A percentile compares a stretch with the other conserved stretches of the same genome.
These are phyloP conservation scores for Primulina huaijiensis DNA, from an alignment of 257 asterid genomes.

Conservation along the genomic window DNA sequence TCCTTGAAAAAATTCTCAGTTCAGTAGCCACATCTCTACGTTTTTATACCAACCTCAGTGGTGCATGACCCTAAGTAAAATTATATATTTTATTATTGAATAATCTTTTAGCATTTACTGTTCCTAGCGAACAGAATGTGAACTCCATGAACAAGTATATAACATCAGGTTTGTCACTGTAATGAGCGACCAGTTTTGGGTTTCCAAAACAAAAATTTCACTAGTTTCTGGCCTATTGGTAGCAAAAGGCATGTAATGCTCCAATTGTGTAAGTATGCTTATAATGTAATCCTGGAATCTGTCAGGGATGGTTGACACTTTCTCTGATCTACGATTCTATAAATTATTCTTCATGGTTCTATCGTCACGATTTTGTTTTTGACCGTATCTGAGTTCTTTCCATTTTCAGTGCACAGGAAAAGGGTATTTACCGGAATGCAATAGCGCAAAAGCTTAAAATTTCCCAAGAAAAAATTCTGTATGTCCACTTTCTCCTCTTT, in stretches of 20 bases:
- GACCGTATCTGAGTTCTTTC: constrained; percentile 12
- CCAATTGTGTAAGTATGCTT: background rate
- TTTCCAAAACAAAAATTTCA: background rate
- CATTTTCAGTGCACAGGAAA: constrained; percentile 38
- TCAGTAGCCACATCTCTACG: too few species aligned
- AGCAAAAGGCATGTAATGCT: background rate
- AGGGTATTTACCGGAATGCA: background rate
- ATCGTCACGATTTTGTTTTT: background rate
- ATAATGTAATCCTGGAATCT: background rate
- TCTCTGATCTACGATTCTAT: background rate
- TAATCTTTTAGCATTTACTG: background rate
- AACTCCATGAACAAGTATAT: background rate
- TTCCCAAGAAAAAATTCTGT: background rate
- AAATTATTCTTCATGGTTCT: background rate
- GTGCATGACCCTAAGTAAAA: too few species aligned
- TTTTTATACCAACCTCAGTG: too few species aligned
- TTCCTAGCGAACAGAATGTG: background rate
- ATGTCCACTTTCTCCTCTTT: background rate
- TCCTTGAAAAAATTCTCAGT: too few species aligned
- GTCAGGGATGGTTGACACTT: background rate
- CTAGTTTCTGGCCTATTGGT: background rate
- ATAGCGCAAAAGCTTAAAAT: background rate
- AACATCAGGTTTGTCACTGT: background rate
- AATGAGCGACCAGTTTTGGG: background rate
- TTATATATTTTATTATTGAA: too few species aligned